Percentiles rank a stretch among this genome's conserved stretches.
phyloP scores from a whole-genome alignment of 176 grass and related monocot genomes.

The Olyra latifolia region DNA sequence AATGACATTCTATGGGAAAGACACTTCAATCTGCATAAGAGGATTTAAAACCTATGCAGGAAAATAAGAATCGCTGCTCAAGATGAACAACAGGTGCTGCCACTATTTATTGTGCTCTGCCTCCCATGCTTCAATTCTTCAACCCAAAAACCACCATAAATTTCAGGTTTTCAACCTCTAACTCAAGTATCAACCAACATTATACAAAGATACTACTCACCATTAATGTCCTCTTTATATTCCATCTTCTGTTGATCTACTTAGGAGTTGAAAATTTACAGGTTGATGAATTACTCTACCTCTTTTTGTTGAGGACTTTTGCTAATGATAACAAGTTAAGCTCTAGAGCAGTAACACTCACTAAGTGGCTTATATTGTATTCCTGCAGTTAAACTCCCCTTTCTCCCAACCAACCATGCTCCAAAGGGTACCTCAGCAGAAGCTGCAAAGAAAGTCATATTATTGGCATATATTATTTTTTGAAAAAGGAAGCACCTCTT shows the following conservation, averaged over 20 bases:
- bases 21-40: not conserved
- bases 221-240: not conserved
- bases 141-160: not conserved
- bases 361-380: conserved; percentile 67
- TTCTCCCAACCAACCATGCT: conserved; percentile 76
- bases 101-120: not conserved
- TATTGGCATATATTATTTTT: conserved; percentile 13
- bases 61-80: conserved; percentile 1
- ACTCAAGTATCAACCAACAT: not conserved
- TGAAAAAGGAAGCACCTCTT: too few relatives aligned
- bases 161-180: not conserved
- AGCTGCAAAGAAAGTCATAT: conserved; percentile 45
- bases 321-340: not conserved
- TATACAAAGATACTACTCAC: not conserved
- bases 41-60: not conserved
- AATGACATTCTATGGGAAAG: not conserved
- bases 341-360: conserved; percentile 46
- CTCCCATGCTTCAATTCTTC: not conserved
- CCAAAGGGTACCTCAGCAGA: conserved; percentile 54
- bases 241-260: not conserved
- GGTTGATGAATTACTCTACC: not conserved
- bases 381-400: conserved; percentile 70
- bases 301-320: not conserved
- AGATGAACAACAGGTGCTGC: not conserved
- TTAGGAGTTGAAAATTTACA: not conserved